These are phyloP conservation scores for Puccinia polysora DNA, from an alignment of 1,284 basidiomycete genomes.

Conservation along the genomic window DNA sequence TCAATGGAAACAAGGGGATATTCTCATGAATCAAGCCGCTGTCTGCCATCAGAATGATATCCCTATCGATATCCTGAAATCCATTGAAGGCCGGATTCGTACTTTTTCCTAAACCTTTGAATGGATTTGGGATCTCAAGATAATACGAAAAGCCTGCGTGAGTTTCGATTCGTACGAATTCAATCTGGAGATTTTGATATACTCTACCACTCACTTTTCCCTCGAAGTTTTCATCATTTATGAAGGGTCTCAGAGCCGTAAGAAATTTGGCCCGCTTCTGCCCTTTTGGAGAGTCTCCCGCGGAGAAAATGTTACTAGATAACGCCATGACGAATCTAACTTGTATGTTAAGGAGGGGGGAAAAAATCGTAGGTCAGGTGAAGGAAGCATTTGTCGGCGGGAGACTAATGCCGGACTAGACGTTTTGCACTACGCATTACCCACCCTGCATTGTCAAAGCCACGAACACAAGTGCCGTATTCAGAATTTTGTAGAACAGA, in stretches of 20 bases:
- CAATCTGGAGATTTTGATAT: neutral
- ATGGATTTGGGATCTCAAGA: slow-evolving; percentile 28
- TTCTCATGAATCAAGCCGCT: slow-evolving; percentile 31
- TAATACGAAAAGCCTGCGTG: neutral
- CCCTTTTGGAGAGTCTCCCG: slow-evolving; percentile 15
- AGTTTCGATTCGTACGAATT: neutral
- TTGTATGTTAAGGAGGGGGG: neutral
- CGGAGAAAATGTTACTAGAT: slow-evolving; percentile 35
- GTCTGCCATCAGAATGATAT: slow-evolving; percentile 37
- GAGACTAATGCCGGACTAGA: neutral
- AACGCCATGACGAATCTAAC: slow-evolving; percentile 39
- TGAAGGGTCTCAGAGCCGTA: neutral
- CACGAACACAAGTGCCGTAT: slow-evolving; percentile 1
- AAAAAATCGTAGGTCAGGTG: no score
- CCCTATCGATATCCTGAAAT: slow-evolving; percentile 25
- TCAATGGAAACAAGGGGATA: slow-evolving; percentile 39
- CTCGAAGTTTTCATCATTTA: slow-evolving; percentile 26
- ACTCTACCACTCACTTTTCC: slow-evolving; percentile 13
- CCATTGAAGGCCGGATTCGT: neutral
- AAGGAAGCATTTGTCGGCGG: neutral
- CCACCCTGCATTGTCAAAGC: slow-evolving; percentile 43
- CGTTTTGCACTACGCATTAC: neutral
- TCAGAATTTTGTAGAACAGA: neutral
- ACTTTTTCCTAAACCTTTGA: slow-evolving; percentile 23
- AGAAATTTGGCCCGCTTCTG: slow-evolving; percentile 1